These are phyloP conservation scores for Ceratobasidium sp. DNA, from an alignment of 1,284 basidiomycete genomes.

Conservation along the genomic window DNA sequence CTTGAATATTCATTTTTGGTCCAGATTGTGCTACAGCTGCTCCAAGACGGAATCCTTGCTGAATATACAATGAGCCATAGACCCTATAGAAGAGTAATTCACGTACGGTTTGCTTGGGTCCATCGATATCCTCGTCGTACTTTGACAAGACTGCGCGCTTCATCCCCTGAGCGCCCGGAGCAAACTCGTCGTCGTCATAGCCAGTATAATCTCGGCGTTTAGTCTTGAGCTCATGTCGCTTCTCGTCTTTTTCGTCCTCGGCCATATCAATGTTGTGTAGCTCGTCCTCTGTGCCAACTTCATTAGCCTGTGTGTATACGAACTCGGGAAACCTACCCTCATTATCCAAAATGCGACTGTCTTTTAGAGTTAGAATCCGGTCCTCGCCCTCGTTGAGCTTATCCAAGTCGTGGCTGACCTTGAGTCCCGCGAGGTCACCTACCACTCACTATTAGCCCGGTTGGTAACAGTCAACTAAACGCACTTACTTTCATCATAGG, in stretches of 20 bases:
- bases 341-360: slow-evolving; percentile 91
- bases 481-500: slow-evolving; percentile 82
- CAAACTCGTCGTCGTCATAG: slow-evolving; percentile 96
- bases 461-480: slow-evolving; percentile 36
- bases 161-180: slow-evolving; percentile 74
- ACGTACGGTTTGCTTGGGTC: slow-evolving; percentile 72
- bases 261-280: slow-evolving; percentile 95
- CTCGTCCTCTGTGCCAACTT: slow-evolving; percentile 83
- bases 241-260: slow-evolving; percentile 82
- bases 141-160: slow-evolving; percentile 90
- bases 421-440: slow-evolving; percentile 87
- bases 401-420: slow-evolving; percentile 96
- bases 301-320: background rate
- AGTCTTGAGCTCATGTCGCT: slow-evolving; percentile 86
- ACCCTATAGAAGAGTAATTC: background rate
- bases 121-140: slow-evolving; percentile 91
- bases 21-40: slow-evolving; percentile 60
- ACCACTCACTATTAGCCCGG: background rate
- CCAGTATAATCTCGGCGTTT: slow-evolving; percentile 94
- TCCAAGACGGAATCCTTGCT: slow-evolving; percentile 84
- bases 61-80: slow-evolving; percentile 14
- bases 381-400: slow-evolving; percentile 93
- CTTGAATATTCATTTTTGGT: slow-evolving; percentile 61
- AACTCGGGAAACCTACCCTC: slow-evolving; percentile 70
- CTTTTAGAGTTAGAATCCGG: slow-evolving; percentile 95